A percentile compares a stretch with the other conserved stretches of the same genome.
Conservation (phyloP, 1,284 basidiomycete genomes). For the Peniophora sp. region DNA sequence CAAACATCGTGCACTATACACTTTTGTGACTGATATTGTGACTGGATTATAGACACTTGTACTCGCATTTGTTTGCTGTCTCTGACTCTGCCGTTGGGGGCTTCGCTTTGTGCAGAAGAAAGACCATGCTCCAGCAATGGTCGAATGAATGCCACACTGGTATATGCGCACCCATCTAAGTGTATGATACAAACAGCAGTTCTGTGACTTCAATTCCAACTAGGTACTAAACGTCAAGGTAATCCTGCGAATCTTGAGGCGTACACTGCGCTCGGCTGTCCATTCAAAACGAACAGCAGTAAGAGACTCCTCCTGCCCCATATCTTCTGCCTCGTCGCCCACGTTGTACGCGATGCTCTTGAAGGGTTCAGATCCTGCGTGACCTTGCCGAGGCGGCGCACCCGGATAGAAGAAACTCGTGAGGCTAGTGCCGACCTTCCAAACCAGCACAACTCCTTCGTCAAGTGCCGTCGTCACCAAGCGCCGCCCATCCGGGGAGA, state of each 20-base stretch:
- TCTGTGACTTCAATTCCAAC: not conserved
- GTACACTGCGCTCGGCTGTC: conserved; percentile 75
- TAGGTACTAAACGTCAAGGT: conserved; percentile 78
- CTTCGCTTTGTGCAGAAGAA: too few species aligned
- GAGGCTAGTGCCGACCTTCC: conserved; percentile 86
- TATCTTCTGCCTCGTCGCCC: conserved; percentile 48
- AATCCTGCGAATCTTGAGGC: conserved; percentile 74
- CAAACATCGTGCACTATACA: too few species aligned
- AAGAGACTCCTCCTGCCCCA: conserved; percentile 65
- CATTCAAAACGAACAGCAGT: conserved; percentile 77
- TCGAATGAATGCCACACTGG: too few species aligned
- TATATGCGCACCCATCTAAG: too few species aligned
- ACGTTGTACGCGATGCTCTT: conserved; percentile 77
- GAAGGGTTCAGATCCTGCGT: conserved; percentile 73
- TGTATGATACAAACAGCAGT: not conserved
- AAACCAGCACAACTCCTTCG: conserved; percentile 76
- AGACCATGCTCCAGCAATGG: too few species aligned
- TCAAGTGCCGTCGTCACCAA: conserved; percentile 84
- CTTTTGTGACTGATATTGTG: too few species aligned
- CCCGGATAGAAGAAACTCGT: conserved; percentile 88
- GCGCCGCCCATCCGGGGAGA: conserved; percentile 88
- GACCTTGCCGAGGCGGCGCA: conserved; percentile 85
- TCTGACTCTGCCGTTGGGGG: too few species aligned
- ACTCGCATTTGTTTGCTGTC: too few species aligned
- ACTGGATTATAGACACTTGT: too few species aligned